Percentiles rank a stretch among this genome's conserved stretches.
These are phyloP conservation scores for Pestalotiopsis sp. DNA, from an alignment of 2,329 filamentous ascomycete species.

Conservation along the genomic window DNA sequence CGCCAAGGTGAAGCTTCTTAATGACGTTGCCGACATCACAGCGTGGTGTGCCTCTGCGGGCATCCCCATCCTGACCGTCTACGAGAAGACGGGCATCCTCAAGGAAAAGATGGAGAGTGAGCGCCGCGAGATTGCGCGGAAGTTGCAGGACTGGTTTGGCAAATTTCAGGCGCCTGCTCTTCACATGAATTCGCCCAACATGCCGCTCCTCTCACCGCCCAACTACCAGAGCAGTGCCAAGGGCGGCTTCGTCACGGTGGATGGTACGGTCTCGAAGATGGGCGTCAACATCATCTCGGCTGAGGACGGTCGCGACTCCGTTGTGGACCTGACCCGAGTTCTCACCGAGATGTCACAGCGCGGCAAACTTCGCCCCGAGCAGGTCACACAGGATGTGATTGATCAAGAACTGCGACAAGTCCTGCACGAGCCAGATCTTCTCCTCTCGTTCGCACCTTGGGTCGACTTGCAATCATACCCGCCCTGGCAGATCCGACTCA, in stretches of 20 bases:
- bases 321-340: slow-evolving; percentile 94
- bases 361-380: slow-evolving; percentile 75
- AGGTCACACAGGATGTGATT: slow-evolving; percentile 83
- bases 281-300: slow-evolving; percentile 78
- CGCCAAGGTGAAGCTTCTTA: slow-evolving; percentile 79
- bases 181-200: slow-evolving; percentile 48
- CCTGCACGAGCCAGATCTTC: slow-evolving; percentile 85
- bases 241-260: not conserved
- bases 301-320: slow-evolving; percentile 87
- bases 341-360: slow-evolving; percentile 93
- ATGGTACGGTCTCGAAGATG: slow-evolving; percentile 35
- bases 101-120: slow-evolving; percentile 88
- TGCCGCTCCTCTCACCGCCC: slow-evolving; percentile 22
- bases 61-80: slow-evolving; percentile 84
- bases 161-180: slow-evolving; percentile 66
- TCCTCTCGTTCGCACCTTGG: slow-evolving; percentile 82
- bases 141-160: slow-evolving; percentile 86
- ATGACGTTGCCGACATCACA: slow-evolving; percentile 87
- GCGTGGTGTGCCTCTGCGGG: slow-evolving; percentile 92
- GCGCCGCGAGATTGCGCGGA: slow-evolving; percentile 75
- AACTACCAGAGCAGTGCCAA: slow-evolving; percentile 18
- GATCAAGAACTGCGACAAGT: slow-evolving; percentile 84
- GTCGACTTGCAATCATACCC: slow-evolving; percentile 89
- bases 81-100: slow-evolving; percentile 85
- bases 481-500: slow-evolving; percentile 92